Evolutionary conservation across 495 filamentous ascomycete species (phyloP).

Genomic region (Penicillium subrubescens): DNA sequence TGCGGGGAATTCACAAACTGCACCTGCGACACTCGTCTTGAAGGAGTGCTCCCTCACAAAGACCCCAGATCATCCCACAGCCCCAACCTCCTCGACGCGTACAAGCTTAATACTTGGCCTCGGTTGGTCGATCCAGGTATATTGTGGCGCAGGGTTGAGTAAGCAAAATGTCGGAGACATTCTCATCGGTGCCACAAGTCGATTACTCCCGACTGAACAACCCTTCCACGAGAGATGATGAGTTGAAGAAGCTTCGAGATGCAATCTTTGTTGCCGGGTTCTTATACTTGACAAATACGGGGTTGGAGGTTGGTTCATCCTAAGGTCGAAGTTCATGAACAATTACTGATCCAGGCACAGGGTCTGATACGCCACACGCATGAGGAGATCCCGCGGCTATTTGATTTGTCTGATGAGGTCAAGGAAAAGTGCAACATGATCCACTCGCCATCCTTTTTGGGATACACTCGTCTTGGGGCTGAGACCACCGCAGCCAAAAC

Average conservation of each 20-base stretch:
- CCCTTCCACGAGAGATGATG: slow-evolving; percentile 68
- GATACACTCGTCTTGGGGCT: slow-evolving; percentile 51
- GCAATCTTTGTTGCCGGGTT: slow-evolving; percentile 91
- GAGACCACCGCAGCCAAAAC: slow-evolving; percentile 49
- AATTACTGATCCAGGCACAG: slow-evolving; percentile 36
- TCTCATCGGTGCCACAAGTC: slow-evolving; percentile 75
- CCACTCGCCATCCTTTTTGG: slow-evolving; percentile 63
- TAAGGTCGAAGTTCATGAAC: neutral
- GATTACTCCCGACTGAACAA: slow-evolving; percentile 68
- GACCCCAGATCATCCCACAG: neutral
- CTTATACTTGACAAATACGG: slow-evolving; percentile 85
- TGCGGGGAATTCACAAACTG: neutral
- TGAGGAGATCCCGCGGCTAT: slow-evolving; percentile 71
- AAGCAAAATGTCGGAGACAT: slow-evolving; percentile 41
- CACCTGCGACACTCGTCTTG: neutral
- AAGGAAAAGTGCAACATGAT: slow-evolving; percentile 88
- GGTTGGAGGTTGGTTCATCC: slow-evolving; percentile 58
- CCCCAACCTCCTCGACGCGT: neutral
- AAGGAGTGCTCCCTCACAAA: neutral
- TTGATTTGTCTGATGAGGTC: slow-evolving; percentile 74
- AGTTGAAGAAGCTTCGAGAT: slow-evolving; percentile 70
- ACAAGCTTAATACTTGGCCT: neutral
- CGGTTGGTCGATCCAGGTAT: neutral
- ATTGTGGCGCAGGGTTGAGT: neutral
- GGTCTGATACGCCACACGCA: slow-evolving; percentile 69